Evolutionary conservation across 2,329 filamentous ascomycete genomes (phyloP).

Genomic region (Sodiomyces alkalinus): DNA sequence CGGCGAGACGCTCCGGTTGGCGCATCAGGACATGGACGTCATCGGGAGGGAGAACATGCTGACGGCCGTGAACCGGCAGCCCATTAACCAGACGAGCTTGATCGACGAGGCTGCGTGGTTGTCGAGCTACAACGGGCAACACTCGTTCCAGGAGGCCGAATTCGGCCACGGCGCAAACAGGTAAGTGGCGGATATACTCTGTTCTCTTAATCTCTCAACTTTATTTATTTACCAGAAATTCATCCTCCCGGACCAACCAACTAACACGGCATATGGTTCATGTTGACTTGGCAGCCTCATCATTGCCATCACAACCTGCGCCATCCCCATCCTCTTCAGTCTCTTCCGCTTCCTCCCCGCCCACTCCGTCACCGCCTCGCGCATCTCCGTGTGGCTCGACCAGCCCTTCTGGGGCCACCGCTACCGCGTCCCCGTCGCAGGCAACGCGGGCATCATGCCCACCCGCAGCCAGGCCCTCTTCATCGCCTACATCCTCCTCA

Average conservation of each 20-base stretch:
- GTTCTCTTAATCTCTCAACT: background rate
- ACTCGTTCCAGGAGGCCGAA: constrained; percentile 34
- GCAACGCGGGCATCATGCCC: constrained; percentile 15
- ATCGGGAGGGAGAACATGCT: background rate
- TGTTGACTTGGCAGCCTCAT: constrained; percentile 9
- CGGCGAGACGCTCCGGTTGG: constrained; percentile 5
- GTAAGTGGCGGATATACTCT: background rate
- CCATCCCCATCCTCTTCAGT: constrained; percentile 14
- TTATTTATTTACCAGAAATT: background rate
- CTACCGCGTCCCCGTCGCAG: constrained; percentile 10
- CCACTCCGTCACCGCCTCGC: background rate
- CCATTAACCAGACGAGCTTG: constrained; percentile 18
- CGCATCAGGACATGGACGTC: background rate
- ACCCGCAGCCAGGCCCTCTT: constrained; percentile 28
- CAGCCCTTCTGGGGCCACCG: constrained; percentile 12
- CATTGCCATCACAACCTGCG: constrained; percentile 10
- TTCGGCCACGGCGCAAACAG: constrained; percentile 10
- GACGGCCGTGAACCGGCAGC: background rate
- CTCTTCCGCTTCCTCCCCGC: constrained; percentile 15
- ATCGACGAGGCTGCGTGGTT: constrained; percentile 14
- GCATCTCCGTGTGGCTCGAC: constrained; percentile 9
- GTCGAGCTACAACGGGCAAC: constrained; percentile 32
- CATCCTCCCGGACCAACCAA: too few relatives aligned
- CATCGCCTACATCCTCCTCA: constrained; percentile 20
- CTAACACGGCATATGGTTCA: too few relatives aligned